These are phyloP conservation scores for Incumbomyces lentus DNA, from an alignment of 2,329 filamentous ascomycete species.

Conservation along the genomic window DNA sequence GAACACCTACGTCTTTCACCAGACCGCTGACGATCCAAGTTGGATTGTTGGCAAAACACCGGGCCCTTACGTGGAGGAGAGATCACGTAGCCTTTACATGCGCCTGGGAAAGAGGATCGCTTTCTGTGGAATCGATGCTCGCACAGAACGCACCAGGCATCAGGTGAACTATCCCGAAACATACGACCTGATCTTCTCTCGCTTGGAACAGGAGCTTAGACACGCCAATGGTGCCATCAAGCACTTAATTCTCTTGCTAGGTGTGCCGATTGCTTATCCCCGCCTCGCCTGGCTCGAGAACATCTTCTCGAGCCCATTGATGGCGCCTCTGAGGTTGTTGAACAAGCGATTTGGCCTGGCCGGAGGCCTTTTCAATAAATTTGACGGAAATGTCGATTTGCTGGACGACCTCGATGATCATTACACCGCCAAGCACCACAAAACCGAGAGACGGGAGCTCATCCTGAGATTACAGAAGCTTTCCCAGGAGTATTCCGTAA, in stretches of 20 bases:
- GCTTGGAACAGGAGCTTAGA: constrained; percentile 42
- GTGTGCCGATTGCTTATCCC: constrained; percentile 59
- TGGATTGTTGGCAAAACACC: constrained; percentile 70
- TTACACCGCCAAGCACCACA: constrained; percentile 86
- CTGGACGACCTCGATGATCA: constrained; percentile 58
- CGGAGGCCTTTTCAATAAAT: constrained; percentile 81
- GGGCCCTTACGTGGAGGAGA: constrained; percentile 56
- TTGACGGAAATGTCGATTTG: constrained; percentile 65
- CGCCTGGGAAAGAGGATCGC: constrained; percentile 56
- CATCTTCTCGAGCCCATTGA: constrained; percentile 72
- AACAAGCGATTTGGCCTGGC: constrained; percentile 84
- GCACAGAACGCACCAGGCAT: constrained; percentile 71
- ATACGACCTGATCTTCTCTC: constrained; percentile 49
- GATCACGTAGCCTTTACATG: constrained; percentile 51
- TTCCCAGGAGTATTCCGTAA: constrained; percentile 44
- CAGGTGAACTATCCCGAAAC: constrained; percentile 78
- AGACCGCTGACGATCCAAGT: constrained; percentile 51
- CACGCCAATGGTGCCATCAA: constrained; percentile 47
- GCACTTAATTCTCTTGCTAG: constrained; percentile 53
- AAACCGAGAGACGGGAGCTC: constrained; percentile 69
- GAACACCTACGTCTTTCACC: constrained; percentile 59
- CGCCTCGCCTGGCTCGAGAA: constrained; percentile 96
- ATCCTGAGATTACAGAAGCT: constrained; percentile 54
- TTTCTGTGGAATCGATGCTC: constrained; percentile 50
- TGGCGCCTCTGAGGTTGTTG: constrained; percentile 78